Base-by-base conservation (phyloP, 225 moss, liverwort and hornwort species). In the Pseudoscleropodium purum region DNA sequence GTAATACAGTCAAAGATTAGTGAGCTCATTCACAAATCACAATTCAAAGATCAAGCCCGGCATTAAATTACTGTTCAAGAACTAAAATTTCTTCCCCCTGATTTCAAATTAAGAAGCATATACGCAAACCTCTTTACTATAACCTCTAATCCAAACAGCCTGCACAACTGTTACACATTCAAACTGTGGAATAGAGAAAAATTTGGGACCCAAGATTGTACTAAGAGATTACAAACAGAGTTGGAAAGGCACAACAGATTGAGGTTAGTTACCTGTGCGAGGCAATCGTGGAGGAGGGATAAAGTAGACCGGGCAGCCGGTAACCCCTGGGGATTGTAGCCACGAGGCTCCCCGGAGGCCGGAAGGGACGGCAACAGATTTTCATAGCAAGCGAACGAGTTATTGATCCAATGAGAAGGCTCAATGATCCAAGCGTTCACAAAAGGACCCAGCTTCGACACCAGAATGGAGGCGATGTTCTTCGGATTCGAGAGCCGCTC, bases 341-440 rank as follows among this genome's bases (percentile, higher is more conserved):
- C 96, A 62, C 92, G 87, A 45, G 97, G 97, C 81, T 97, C 97
- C 39, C 97, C 97, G 11, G 92, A 92, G 45, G 88, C 81, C 13
- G 97, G 93, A 84, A 97, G 93, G 52, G 90, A 93, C 70, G 96
- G 96, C 84, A 97, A 84, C 65, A 97, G 87, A 84, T 95, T 96
- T 34, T 95, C 93, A 33, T 96, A 97, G 83, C 96, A 95, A 13
- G 96, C 97, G 85, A 95, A 97, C 36, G 91, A 83, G 87, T 89
- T 91, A 76, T 89, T 94, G 87, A 59, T 59, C 59, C 96, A 96
- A 56, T 94, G 92, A 33, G 96, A 96, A 37, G 97, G 96, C 88
- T 96, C 97, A 45, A 97, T 89, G 27, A 97, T 92, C 96, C 96
- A 97, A 75, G 91, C 93, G 85, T 97, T 97, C 88, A 96, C 94